A percentile compares a stretch with the other conserved stretches of the same genome.
Conservation (phyloP, 257 asterid species). For the Gardenia jasminoides region DNA sequence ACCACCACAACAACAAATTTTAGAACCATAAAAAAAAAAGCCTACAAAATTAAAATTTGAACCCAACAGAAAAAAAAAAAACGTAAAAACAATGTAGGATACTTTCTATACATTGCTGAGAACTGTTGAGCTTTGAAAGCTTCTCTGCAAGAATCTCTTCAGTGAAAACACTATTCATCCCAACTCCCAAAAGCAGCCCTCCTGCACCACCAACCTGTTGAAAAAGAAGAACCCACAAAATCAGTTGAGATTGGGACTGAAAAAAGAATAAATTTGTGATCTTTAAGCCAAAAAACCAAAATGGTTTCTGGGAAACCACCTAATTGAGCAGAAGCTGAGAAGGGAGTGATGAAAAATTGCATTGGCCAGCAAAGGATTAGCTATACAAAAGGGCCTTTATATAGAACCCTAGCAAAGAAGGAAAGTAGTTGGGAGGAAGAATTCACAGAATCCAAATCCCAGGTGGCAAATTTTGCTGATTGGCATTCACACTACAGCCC, state of each 20-base stretch:
- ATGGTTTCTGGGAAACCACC: slow-evolving; percentile 33
- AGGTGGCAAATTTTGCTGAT: slow-evolving; percentile 15
- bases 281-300: slow-evolving; percentile 26
- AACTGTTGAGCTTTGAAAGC: slow-evolving; percentile 85
- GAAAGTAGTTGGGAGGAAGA: not conserved
- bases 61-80: not conserved
- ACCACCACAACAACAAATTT: not conserved
- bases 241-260: not conserved
- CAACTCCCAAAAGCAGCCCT: slow-evolving; percentile 32
- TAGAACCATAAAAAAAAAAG: not conserved
- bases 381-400: not conserved
- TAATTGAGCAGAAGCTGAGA: slow-evolving; percentile 34
- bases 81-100: slow-evolving; percentile 34
- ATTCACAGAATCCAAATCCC: slow-evolving; percentile 10
- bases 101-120: slow-evolving; percentile 97
- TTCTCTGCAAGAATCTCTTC: slow-evolving; percentile 83
- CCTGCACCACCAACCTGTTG: slow-evolving; percentile 25
- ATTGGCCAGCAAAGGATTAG: slow-evolving; percentile 9
- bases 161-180: slow-evolving; percentile 73
- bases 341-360: slow-evolving; percentile 17
- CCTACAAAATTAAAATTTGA: not conserved
- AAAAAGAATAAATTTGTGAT: slow-evolving; percentile 16
- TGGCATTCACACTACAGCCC: not conserved
- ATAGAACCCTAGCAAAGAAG: slow-evolving; percentile 5
- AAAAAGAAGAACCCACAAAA: slow-evolving; percentile 2